Conservation (phyloP, 257 asterid species). For the Buddleja alternifolia region DNA sequence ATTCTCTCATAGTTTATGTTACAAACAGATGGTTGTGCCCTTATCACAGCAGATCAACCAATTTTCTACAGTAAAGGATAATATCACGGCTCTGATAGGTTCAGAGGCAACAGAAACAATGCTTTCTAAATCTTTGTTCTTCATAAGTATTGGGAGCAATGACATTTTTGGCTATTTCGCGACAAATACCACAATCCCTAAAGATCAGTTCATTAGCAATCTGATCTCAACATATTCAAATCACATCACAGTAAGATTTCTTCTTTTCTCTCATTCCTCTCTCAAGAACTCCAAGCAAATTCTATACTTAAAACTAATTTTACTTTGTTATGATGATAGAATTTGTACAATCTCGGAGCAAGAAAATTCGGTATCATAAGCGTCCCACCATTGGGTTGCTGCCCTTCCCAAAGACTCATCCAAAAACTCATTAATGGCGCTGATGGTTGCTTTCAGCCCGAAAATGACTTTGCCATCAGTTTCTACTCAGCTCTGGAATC, state of each 20-base stretch:
- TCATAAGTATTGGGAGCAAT: conserved; percentile 74
- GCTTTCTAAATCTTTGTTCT: conserved; percentile 55
- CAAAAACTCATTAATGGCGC: conserved; percentile 41
- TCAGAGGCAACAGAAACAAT: conserved; percentile 36
- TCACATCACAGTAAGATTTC: conserved; percentile 49
- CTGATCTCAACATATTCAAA: conserved; percentile 49
- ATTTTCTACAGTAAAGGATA: conserved; percentile 40
- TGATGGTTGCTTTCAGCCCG: conserved; percentile 57
- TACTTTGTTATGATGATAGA: conserved; percentile 33
- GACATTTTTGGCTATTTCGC: conserved; percentile 64
- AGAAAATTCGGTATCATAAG: conserved; percentile 72
- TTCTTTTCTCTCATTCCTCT: no score
- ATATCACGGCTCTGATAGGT: conserved; percentile 45
- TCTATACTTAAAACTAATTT: background rate
- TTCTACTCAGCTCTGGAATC: conserved; percentile 49
- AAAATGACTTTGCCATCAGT: conserved; percentile 51
- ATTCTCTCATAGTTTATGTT: background rate
- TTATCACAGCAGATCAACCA: conserved; percentile 66
- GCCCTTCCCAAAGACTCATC: conserved; percentile 60
- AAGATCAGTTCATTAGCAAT: conserved; percentile 34
- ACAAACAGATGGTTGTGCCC: conserved; percentile 54
- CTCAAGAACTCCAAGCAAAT: background rate
- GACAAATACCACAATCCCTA: conserved; percentile 33
- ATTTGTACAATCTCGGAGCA: conserved; percentile 68
- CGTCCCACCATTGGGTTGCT: conserved; percentile 73